Conservation (phyloP, 2,329 filamentous ascomycete species). For the Colletotrichum limetticola region DNA sequence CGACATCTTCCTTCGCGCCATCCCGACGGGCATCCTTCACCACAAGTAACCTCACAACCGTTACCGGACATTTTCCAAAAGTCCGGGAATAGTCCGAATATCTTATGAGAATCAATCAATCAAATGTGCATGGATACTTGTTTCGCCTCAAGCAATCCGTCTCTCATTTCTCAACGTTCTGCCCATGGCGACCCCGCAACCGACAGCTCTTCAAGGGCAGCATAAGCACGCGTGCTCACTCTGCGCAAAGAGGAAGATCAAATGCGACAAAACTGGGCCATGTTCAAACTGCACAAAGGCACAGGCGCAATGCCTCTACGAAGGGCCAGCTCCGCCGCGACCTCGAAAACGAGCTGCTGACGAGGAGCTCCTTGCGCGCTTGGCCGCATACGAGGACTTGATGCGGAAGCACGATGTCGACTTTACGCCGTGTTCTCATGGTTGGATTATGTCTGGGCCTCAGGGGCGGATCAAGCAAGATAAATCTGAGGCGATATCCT, state of each 20-base stretch:
- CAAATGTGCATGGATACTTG: not conserved
- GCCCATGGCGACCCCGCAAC: not conserved
- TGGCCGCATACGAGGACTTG: slow-evolving; percentile 42
- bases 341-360: slow-evolving; percentile 42
- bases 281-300: slow-evolving; percentile 57
- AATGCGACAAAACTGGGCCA: slow-evolving; percentile 52
- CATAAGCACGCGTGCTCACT: slow-evolving; percentile 43
- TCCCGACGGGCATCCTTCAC: no score
- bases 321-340: slow-evolving; percentile 34
- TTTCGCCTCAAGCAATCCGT: not conserved
- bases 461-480: not conserved
- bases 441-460: slow-evolving; percentile 40
- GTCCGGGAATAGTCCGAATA: not conserved
- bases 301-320: slow-evolving; percentile 40
- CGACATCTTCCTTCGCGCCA: not conserved
- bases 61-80: not conserved
- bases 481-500: not conserved
- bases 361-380: slow-evolving; percentile 39
- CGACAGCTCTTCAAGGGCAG: not conserved
- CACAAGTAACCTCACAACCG: not conserved
- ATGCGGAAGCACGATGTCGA: slow-evolving; percentile 42
- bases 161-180: not conserved
- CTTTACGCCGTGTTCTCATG: slow-evolving; percentile 35
- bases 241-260: slow-evolving; percentile 53
- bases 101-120: not conserved